Base-by-base conservation (phyloP, 495 filamentous ascomycete species). In the Penicillium chermesinum region DNA sequence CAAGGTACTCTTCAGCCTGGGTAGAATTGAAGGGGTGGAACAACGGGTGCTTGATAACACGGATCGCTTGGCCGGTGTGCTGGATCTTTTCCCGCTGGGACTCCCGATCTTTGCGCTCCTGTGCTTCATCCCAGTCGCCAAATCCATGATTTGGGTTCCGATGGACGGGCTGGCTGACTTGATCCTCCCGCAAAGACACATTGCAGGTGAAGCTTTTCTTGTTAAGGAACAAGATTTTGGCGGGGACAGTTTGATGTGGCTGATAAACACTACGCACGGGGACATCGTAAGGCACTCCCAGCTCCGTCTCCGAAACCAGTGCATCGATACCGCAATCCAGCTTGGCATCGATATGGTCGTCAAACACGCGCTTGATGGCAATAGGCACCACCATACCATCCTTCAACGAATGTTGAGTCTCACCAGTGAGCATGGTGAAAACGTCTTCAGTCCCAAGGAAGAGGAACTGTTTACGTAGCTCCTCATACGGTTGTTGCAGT, bases 361-460 rank as follows among this genome's bases (percentile, higher is more conserved):
- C 84, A 54, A 88, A 89, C 49, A 91, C 86, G 19, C 90, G 82
- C 46, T 89, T 87, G 59, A 98, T 84, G 27, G 84, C 86, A 46
- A 94, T 88, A 0, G 93, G 83, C 9, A 97, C 82, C 43, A 95
- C 86, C 91, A 97, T 96, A 46, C 85, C 87, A 56, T 88, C 82
- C 19, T 75, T 77, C 16, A 98, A 71, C 0, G 89, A 87, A 0
- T 96, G 89, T 32, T 75, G 67, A 1, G 87, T 97, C 62, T 98
- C 93, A 41, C 93, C 94, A 0, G 93, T 96, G 37, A 96, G 82
- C 89, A 95, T 96, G 38, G 89, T 91, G 65, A 96, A 98, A 58
- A 96, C 85, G 52, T 95, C 88, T 20, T 95, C 88, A 0, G 81
- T 72, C 21, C 70, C 71, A 7, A 95, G 74, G 36, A 81, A 64